Conservation (phyloP, 805 yeast species). For the Zygoascus ofunaensis region DNA sequence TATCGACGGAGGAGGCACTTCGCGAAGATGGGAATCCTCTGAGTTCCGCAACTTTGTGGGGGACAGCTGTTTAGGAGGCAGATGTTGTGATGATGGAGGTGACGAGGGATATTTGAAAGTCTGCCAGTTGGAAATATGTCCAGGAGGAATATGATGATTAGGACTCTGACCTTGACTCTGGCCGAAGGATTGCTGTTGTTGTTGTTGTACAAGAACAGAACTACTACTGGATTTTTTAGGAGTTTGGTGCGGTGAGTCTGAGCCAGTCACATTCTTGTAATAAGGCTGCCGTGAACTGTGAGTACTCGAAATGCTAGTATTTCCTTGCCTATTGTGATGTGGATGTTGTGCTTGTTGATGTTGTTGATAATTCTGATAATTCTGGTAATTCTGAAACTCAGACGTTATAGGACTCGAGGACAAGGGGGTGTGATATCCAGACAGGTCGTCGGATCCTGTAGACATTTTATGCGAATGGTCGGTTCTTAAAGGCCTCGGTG, state of each 20-base stretch:
- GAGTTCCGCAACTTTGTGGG: background rate
- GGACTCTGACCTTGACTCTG: too few species aligned
- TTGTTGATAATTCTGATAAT: background rate
- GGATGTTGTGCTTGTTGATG: background rate
- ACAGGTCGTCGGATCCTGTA: background rate
- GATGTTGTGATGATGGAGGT: background rate
- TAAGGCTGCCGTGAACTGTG: background rate
- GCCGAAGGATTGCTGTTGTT: too few species aligned
- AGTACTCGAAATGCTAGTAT: background rate
- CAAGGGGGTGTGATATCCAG: background rate
- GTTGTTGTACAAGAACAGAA: too few species aligned
- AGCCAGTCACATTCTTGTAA: too few species aligned
- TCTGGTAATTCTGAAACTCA: background rate
- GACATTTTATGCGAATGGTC: background rate
- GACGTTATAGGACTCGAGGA: constrained; percentile 1
- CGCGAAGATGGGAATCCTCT: background rate
- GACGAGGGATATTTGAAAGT: background rate
- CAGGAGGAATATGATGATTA: too few species aligned
- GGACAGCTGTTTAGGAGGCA: background rate
- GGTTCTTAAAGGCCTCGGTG: background rate
- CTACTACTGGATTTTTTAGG: too few species aligned
- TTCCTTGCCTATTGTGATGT: background rate
- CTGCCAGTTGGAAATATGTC: background rate
- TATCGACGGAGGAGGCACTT: background rate
- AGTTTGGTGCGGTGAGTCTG: too few species aligned